Evolutionary conservation across 805 yeast genomes (phyloP), one percentile per base, ranked within the genome.

Genomic region (Blastobotrys muscicola): DNA sequence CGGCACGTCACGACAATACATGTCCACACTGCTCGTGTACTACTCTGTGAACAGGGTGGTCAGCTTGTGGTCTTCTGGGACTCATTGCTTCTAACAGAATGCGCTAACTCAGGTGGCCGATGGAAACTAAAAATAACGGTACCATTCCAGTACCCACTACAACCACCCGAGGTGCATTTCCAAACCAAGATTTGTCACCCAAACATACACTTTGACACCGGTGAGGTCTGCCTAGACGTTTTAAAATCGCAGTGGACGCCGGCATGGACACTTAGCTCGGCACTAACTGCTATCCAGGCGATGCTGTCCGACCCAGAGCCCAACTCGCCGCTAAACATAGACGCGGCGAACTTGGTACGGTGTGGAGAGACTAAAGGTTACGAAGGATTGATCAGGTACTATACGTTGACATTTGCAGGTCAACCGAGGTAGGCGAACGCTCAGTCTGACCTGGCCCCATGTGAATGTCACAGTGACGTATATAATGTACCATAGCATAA

Each of bases 131-230:
- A 54, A 10, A 74, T 75, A 30, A 38, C 39, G 9, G 64, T 73
- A 3, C 66, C 70, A 3, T 36, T 44, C 4, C 54, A 56, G 26
- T 75, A 75, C 52, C 81, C 81, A 1, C 55, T 66, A 10, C 56
- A 58, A 32, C 79, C 81, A 1, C 81, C 81, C 4, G 55, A 46
- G 9, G 66, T 75, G 51, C 52, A 49, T 36, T 76, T 75, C 49
- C 42, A 33, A n/a, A 56, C 58, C 13, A 50, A 42, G 13, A 62
- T 56, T 32, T 52, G 61, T 42, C 69, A 65, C 48, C 69, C 69
- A 1, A 65, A 65, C 38, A 56, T 64, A 42, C 59, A 62, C 44
- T 59, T 61, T 39, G 56, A 59, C 43, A 61, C 64, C 7, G 69
- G 69, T 14, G 66, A 61, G 36, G 59, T 65, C 3, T 65, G 69